Percentiles rank a stretch among this genome's conserved stretches.
Evolutionary conservation across 768 basidiomycete species (phyloP).

Genomic region (Tylopilus rubrobrunneus): DNA sequence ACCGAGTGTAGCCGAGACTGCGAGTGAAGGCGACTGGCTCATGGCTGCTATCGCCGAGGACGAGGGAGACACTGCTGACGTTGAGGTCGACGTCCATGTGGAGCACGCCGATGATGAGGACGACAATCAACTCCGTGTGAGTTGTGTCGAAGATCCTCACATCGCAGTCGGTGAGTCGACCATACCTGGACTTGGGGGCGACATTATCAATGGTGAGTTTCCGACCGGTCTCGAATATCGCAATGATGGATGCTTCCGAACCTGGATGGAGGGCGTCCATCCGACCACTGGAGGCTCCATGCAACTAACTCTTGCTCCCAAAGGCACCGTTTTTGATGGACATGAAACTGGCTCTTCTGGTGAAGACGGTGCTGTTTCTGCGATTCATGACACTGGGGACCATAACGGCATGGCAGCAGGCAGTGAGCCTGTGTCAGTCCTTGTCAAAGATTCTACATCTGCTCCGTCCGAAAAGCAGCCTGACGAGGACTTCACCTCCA

Average conservation of each 20-base stretch:
- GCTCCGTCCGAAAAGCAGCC: constrained; percentile 18
- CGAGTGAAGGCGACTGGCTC: constrained; percentile 80
- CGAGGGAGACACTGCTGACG: constrained; percentile 53
- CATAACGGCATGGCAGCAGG: constrained; percentile 16
- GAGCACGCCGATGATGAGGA: constrained; percentile 45
- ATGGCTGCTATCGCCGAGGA: constrained; percentile 84
- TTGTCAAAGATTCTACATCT: constrained; percentile 17
- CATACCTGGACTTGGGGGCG: constrained; percentile 32
- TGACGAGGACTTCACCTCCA: constrained; percentile 19
- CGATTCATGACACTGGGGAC: constrained; percentile 14
- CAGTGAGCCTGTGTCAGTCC: constrained; percentile 25
- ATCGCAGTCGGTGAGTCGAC: constrained; percentile 31
- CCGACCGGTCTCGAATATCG: constrained; percentile 29
- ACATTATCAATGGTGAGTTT: constrained; percentile 52
- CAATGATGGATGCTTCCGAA: constrained; percentile 47
- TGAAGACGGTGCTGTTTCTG: constrained; percentile 12
- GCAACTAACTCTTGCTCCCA: constrained; percentile 49
- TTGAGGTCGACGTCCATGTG: constrained; percentile 54
- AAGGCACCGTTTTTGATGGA: constrained; percentile 42
- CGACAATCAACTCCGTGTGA: constrained; percentile 42
- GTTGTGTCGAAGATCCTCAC: constrained; percentile 38
- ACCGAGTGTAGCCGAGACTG: constrained; percentile 58
- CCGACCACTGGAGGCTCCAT: constrained; percentile 40
- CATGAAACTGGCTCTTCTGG: constrained; percentile 33
- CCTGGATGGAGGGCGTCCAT: constrained; percentile 40